Conservation (phyloP, 106 monocot genomes). For the Dendrobium chrysotoxum region DNA sequence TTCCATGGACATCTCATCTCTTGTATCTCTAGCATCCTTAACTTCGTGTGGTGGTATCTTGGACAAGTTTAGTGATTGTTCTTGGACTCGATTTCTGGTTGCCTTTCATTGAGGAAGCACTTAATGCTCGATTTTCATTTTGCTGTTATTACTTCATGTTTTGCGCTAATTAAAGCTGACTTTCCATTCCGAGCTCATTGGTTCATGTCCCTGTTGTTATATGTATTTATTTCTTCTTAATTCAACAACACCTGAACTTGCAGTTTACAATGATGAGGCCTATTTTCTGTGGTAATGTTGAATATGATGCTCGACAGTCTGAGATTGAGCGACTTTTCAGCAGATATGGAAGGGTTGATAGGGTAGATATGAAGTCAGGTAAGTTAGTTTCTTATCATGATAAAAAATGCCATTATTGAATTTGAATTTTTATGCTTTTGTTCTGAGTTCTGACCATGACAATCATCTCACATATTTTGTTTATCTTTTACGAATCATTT, state of each 20-base stretch:
- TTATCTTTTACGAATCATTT: no score
- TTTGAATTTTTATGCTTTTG: background rate
- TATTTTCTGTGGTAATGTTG: slow-evolving; percentile 94
- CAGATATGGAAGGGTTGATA: slow-evolving; percentile 82
- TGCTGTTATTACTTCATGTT: background rate
- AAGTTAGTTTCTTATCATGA: slow-evolving; percentile 1
- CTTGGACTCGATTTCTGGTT: background rate
- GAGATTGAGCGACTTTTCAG: slow-evolving; percentile 81
- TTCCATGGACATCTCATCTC: background rate
- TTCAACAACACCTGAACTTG: background rate
- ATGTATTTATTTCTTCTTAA: background rate
- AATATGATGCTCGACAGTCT: slow-evolving; percentile 89
- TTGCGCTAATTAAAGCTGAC: background rate
- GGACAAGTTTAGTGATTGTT: background rate
- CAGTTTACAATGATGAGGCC: slow-evolving; percentile 55
- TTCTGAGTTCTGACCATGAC: no score
- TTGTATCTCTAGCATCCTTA: background rate
- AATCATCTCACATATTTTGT: no score
- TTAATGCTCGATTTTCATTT: background rate
- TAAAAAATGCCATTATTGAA: background rate
- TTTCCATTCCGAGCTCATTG: background rate
- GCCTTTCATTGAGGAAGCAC: background rate
- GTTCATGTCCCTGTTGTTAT: background rate
- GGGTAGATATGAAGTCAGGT: slow-evolving; percentile 96
- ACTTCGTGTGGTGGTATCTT: background rate